Base-by-base conservation (phyloP, 148 eudicot genomes). In the Polygonum aviculare region DNA sequence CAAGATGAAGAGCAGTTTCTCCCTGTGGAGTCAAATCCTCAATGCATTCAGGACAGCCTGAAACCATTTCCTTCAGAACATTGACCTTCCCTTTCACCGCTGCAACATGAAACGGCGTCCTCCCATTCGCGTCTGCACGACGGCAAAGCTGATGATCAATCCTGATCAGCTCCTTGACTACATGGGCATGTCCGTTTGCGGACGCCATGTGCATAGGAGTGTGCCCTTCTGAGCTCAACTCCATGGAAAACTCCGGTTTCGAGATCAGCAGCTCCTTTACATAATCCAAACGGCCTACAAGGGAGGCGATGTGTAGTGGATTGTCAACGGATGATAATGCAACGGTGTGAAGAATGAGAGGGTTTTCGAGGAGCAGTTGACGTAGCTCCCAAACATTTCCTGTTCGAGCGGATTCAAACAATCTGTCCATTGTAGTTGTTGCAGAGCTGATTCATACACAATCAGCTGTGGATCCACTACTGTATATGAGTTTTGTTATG, bases 1-100 rank as follows among this genome's bases (percentile, higher is more conserved):
- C 88, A 44, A 89, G 81, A 81, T 88, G 93, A 40, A 91, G 87
- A 72, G 81, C 80, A 7, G 86, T 89, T 75, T 89, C 96, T 19
- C 80, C 80, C 35, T 84, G 83, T 18, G 79, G 82, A 2, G 93
- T 87, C 72, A 83, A 76, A 39, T 84, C 86, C 26, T 73, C 79
- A 18, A 85, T 21, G 22, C 86, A 81, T 73, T 79, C 87, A 16
- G 75, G 77, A 78, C 85, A 75, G 26, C 44, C 45, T 44, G 78
- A 78, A 40, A 90, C 76, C 81, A 87, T 55, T 60, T 83, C 90
- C 2, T 22, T 69, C 0, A 87, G 33, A 5, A 88, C 83, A 0
- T 76, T 55, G 35, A 63, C 70, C 75, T 79, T 83, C 12, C 95
- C 95, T 78, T 77, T 83, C 14, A 82, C 45, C 51, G 86, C 86